Evolutionary conservation across 768 basidiomycete genomes (phyloP).

Genomic region (Russula olivacea): DNA sequence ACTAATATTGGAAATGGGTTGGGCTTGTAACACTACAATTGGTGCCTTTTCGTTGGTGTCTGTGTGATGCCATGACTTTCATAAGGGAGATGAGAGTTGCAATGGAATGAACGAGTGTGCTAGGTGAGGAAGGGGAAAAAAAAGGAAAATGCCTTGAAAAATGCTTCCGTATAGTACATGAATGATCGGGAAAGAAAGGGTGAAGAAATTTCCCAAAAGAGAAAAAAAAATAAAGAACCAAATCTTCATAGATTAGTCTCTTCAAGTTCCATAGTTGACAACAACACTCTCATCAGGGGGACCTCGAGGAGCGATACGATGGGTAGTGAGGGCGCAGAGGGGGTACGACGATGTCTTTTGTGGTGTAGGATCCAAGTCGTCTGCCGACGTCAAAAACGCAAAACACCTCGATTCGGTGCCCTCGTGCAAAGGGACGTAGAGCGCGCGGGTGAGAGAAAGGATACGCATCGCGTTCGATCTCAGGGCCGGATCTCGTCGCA

Average conservation of each 20-base stretch:
- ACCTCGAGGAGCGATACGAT: background rate
- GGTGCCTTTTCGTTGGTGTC: no score
- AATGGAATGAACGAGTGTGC: background rate
- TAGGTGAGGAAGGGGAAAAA: background rate
- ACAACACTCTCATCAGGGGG: background rate
- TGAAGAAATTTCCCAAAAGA: background rate
- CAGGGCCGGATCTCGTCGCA: background rate
- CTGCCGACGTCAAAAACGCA: background rate
- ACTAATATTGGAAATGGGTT: no score
- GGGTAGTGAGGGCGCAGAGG: background rate
- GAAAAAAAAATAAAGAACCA: background rate
- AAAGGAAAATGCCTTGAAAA: background rate
- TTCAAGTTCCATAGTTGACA: background rate
- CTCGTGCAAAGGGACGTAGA: constrained; percentile 4
- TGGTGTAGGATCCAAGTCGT: background rate
- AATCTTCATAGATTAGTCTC: background rate
- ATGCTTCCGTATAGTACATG: background rate
- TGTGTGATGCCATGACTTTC: background rate
- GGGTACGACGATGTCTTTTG: background rate
- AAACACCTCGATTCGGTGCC: background rate
- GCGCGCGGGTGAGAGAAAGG: background rate
- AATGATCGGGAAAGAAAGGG: no score
- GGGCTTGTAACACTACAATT: no score
- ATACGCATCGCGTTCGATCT: constrained; percentile 5
- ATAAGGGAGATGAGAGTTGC: background rate